These are phyloP conservation scores for Scedosporium minutisporum DNA, from an alignment of 2,329 filamentous ascomycete genomes.

Conservation along the genomic window DNA sequence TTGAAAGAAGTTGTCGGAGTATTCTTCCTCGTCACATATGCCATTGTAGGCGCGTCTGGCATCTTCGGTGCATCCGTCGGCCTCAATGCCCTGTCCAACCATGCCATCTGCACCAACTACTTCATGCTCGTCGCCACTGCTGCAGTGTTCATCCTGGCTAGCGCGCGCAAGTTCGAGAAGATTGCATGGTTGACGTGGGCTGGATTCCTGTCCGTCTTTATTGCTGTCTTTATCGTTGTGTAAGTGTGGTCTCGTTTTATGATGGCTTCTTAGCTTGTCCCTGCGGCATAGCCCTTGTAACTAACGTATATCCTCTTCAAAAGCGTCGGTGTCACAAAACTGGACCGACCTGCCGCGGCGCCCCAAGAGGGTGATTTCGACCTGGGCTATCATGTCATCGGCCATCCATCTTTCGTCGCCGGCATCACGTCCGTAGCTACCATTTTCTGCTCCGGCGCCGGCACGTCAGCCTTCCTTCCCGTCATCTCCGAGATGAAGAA, in stretches of 20 bases:
- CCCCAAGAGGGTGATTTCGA: slow-evolving; percentile 50
- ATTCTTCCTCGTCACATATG: slow-evolving; percentile 48
- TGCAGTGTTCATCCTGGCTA: slow-evolving; percentile 37
- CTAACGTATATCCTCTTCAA: neutral
- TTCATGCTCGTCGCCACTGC: slow-evolving; percentile 44
- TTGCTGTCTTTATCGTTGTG: slow-evolving; percentile 48
- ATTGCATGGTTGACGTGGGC: slow-evolving; percentile 54
- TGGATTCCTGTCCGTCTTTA: slow-evolving; percentile 48
- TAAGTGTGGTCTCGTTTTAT: slow-evolving; percentile 14
- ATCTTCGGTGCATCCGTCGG: slow-evolving; percentile 50
- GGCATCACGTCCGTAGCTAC: slow-evolving; percentile 48
- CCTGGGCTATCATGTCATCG: slow-evolving; percentile 47
- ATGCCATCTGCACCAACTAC: slow-evolving; percentile 49
- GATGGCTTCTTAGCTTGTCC: neutral
- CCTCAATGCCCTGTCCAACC: slow-evolving; percentile 48
- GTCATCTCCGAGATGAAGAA: slow-evolving; percentile 57
- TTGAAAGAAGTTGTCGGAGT: slow-evolving; percentile 43
- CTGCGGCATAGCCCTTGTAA: neutral
- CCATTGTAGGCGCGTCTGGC: slow-evolving; percentile 45
- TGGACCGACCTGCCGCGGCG: slow-evolving; percentile 49
- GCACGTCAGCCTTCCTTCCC: slow-evolving; percentile 51
- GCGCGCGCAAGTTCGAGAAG: slow-evolving; percentile 48
- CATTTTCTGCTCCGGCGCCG: slow-evolving; percentile 51
- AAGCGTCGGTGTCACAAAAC: slow-evolving; percentile 44
- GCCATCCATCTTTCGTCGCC: slow-evolving; percentile 45